Conservation (phyloP, 805 yeast genomes). For the Candida morakotiae region DNA sequence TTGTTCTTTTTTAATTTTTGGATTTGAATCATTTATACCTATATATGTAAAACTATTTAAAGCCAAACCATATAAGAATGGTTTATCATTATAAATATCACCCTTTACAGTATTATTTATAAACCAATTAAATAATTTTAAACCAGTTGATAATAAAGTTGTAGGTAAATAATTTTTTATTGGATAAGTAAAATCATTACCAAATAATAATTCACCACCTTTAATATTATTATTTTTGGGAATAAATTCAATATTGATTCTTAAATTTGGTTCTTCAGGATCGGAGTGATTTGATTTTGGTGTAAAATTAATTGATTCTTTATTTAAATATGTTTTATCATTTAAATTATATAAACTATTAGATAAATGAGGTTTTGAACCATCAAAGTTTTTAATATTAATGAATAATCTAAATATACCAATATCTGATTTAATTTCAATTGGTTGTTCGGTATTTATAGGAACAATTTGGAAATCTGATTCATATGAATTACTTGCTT, state of each 20-base stretch:
- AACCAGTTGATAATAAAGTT: constrained; percentile 42
- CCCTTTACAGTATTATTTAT: constrained; percentile 66
- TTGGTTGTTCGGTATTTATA: constrained; percentile 38
- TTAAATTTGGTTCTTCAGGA: constrained; percentile 22
- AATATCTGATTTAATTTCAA: constrained; percentile 31
- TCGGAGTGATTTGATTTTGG: constrained; percentile 9
- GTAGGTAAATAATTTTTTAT: constrained; percentile 57
- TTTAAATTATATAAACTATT: constrained; percentile 29
- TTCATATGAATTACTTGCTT: constrained; percentile 24
- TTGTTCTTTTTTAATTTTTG: not conserved
- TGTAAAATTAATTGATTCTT: constrained; percentile 7
- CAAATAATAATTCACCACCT: constrained; percentile 58
- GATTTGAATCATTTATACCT: constrained; percentile 17
- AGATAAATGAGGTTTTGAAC: constrained; percentile 31
- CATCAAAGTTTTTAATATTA: constrained; percentile 45
- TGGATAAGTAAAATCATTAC: constrained; percentile 64
- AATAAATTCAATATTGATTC: constrained; percentile 32
- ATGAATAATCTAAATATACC: constrained; percentile 38
- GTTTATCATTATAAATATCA: constrained; percentile 56
- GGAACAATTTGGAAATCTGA: constrained; percentile 30
- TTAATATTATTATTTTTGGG: constrained; percentile 41
- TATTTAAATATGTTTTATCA: constrained; percentile 25
- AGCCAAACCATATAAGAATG: constrained; percentile 60
- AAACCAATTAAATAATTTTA: constrained; percentile 51
- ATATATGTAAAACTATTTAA: constrained; percentile 53